phyloP scores from a whole-genome alignment of 2,329 filamentous ascomycete species.

The Nemania sp. region DNA sequence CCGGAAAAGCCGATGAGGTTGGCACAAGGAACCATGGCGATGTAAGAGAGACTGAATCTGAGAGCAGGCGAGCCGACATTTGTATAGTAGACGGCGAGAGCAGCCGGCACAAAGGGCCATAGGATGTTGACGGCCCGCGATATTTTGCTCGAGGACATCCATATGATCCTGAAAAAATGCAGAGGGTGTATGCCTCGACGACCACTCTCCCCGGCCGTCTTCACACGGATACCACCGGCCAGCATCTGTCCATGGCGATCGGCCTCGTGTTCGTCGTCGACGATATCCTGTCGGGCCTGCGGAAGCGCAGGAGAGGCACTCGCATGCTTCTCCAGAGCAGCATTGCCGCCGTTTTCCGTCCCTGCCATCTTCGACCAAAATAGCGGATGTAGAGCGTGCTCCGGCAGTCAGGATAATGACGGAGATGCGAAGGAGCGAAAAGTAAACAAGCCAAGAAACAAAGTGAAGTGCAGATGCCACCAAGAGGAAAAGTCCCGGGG shows the following conservation, averaged over 20 bases:
- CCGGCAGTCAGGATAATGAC: background rate
- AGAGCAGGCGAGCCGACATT: constrained; percentile 55
- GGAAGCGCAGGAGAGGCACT: constrained; percentile 35
- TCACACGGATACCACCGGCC: constrained; percentile 37
- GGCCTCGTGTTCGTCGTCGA: background rate
- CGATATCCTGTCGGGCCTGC: constrained; percentile 32
- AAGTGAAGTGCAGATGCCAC: background rate
- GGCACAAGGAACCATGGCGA: constrained; percentile 77
- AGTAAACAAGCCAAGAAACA: background rate
- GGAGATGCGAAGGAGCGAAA: background rate
- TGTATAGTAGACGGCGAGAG: constrained; percentile 63
- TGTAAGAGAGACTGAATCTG: constrained; percentile 72
- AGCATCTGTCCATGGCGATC: constrained; percentile 19
- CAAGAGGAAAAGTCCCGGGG: background rate
- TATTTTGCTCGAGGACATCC: constrained; percentile 64
- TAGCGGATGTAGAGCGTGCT: background rate
- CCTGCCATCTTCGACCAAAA: constrained; percentile 15
- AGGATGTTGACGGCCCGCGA: constrained; percentile 71
- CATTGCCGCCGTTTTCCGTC: background rate
- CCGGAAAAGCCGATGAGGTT: constrained; percentile 78
- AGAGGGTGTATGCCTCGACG: constrained; percentile 66
- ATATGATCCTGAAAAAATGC: constrained; percentile 67
- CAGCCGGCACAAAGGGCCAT: constrained; percentile 75
- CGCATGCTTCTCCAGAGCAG: constrained; percentile 28
- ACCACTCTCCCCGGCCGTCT: constrained; percentile 66